These are phyloP conservation scores for Achaetomium macrosporum DNA, from an alignment of 2,329 filamentous ascomycete species.

Conservation along the genomic window DNA sequence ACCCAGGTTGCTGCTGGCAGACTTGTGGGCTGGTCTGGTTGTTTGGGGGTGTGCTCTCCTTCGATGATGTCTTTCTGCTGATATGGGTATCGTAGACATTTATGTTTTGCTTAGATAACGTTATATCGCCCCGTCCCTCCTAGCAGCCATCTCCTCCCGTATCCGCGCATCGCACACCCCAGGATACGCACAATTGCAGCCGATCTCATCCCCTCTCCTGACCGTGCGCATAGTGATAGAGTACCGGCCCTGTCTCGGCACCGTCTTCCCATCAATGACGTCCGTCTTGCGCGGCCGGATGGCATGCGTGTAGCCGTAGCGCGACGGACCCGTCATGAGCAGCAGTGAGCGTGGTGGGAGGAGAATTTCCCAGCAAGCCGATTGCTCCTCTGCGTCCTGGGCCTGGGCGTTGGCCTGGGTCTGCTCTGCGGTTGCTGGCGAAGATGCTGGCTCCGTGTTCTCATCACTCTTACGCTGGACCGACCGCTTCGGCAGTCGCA, in stretches of 20 bases:
- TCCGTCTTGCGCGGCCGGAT: constrained; percentile 50
- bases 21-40: too few relatives aligned
- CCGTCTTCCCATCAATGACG: constrained; percentile 15
- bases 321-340: constrained; percentile 23
- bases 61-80: too few relatives aligned
- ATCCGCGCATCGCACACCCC: constrained; percentile 25
- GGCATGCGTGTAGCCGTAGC: constrained; percentile 39
- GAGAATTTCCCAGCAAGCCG: constrained; percentile 21
- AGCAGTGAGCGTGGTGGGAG: constrained; percentile 23
- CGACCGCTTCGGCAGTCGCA: constrained; percentile 25
- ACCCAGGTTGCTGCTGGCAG: too few relatives aligned
- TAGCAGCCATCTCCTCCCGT: constrained; percentile 18
- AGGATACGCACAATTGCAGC: constrained; percentile 21
- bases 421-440: not conserved
- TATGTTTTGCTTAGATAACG: too few relatives aligned
- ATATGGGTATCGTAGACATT: too few relatives aligned
- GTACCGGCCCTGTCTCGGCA: constrained; percentile 21
- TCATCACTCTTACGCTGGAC: not conserved
- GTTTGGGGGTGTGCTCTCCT: too few relatives aligned
- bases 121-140: too few relatives aligned
- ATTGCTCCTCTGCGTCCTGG: not conserved
- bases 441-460: not conserved
- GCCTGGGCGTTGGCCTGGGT: not conserved
- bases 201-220: constrained; percentile 17
- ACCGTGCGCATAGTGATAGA: constrained; percentile 25